These are phyloP conservation scores for Tolypocladium cylindrosporum DNA, from an alignment of 2,329 filamentous ascomycete genomes.

Conservation along the genomic window DNA sequence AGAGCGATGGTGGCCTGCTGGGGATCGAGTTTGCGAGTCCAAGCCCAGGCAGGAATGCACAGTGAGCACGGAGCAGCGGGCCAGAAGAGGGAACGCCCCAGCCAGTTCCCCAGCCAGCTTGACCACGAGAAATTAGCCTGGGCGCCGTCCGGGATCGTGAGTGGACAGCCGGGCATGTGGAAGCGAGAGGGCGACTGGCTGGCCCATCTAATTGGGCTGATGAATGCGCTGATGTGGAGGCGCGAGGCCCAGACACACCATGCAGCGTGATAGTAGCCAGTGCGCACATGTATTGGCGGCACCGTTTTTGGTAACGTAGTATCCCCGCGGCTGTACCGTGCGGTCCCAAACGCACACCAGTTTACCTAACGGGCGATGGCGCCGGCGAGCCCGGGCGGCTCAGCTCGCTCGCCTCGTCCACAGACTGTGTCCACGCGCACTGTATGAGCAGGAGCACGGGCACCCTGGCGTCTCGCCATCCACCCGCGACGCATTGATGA, in stretches of 20 bases:
- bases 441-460: background rate
- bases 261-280: background rate
- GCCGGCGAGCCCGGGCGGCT: background rate
- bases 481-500: background rate
- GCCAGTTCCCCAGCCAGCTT: background rate
- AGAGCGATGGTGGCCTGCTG: background rate
- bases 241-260: background rate
- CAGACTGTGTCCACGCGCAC: background rate
- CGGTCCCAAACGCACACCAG: background rate
- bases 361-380: background rate
- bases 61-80: slow-evolving; percentile 3
- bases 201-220: background rate
- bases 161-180: background rate
- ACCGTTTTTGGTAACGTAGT: too few species aligned
- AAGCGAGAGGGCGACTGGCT: background rate
- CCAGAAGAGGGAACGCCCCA: slow-evolving; percentile 4
- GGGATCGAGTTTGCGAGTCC: background rate
- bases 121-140: background rate
- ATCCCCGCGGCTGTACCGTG: background rate
- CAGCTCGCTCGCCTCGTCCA: background rate
- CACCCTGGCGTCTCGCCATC: background rate
- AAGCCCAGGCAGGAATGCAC: background rate
- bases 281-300: background rate
- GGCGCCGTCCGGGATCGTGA: background rate
- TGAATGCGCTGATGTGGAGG: background rate